Evolutionary conservation across 2,329 filamentous ascomycete genomes (phyloP).

Genomic region (Berkeleyomyces rouxiae): DNA sequence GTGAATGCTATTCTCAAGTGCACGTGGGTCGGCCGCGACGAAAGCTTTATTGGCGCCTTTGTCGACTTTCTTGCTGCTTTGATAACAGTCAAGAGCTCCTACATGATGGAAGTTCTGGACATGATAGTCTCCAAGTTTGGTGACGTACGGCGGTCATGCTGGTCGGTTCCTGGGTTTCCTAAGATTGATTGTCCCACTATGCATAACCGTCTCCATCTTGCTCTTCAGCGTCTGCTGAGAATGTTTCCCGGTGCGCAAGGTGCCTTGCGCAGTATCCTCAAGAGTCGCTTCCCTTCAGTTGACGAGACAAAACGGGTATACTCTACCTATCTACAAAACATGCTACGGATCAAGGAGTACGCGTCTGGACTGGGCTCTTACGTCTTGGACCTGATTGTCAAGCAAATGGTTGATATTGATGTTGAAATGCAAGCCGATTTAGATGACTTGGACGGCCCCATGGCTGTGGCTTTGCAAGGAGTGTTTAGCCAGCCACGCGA

Average conservation of each 20-base stretch:
- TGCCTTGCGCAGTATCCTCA: slow-evolving; percentile 49
- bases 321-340: slow-evolving; percentile 73
- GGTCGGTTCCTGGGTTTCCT: slow-evolving; percentile 35
- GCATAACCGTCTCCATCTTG: slow-evolving; percentile 57
- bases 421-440: slow-evolving; percentile 88
- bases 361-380: slow-evolving; percentile 62
- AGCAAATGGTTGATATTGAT: slow-evolving; percentile 82
- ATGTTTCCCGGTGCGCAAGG: slow-evolving; percentile 66
- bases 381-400: slow-evolving; percentile 67
- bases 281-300: slow-evolving; percentile 55
- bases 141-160: slow-evolving; percentile 30
- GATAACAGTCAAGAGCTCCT: slow-evolving; percentile 67
- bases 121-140: slow-evolving; percentile 71
- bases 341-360: slow-evolving; percentile 62
- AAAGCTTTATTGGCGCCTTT: slow-evolving; percentile 50
- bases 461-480: slow-evolving; percentile 47
- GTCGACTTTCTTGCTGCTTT: slow-evolving; percentile 52
- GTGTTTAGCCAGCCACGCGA: slow-evolving; percentile 11
- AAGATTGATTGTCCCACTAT: slow-evolving; percentile 47
- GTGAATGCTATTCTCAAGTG: slow-evolving; percentile 42
- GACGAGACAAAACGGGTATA: slow-evolving; percentile 65
- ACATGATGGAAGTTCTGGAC: slow-evolving; percentile 54
- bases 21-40: slow-evolving; percentile 48
- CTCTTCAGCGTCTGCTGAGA: slow-evolving; percentile 57
- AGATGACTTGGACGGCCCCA: slow-evolving; percentile 80